Evolutionary conservation across 148 eudicot species (phyloP), one percentile per base, ranked within the genome.

Genomic region (Rhododendron molle): DNA sequence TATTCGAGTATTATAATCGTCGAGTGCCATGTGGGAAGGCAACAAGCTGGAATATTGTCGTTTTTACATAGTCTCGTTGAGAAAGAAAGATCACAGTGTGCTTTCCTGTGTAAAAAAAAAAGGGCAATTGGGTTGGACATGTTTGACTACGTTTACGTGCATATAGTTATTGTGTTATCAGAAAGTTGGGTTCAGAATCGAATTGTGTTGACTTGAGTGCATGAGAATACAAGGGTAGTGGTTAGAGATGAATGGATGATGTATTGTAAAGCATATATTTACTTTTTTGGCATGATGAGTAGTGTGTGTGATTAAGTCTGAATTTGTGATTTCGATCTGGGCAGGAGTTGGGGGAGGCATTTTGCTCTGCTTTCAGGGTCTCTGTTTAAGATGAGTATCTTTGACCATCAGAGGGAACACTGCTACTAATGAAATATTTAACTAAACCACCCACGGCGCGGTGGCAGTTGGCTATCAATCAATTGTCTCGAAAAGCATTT

Each of bases 11-110:
- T 86, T 36, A 56, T 82, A 71, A 50, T 54, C 18, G 4, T 71
- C 58, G 26, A 76, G 85, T 82, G 88, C 74, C 76, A 56, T 56
- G 36, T 86, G 88, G 47, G 84, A 4, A 54, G 80, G 81, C 88
- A 54, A 23, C 82, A 58, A 13, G 88, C 88, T 86, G 80, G 54
- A 81, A 21, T 20, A 74, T 86, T 46, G 76, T 71, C 40, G 76
- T 71, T 15, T 58, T 72, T 81, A 0, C 7, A 56, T 43, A 74
- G 62, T 81, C 58, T 81, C 58, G 21, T 3, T 12, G 44, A 40
- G 44, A 14, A 21, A 52, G 34, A 65, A 85, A 40, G 46, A 26
- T 79, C 56, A 21, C 44, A 20, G 18, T 7, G 38, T 13, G 0
- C 2, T 36, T 40, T 56, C 67, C 32, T 34, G 69, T 65, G 69